These are phyloP conservation scores for Zarea fungicola DNA, from an alignment of 2,329 filamentous ascomycete genomes.

Conservation along the genomic window DNA sequence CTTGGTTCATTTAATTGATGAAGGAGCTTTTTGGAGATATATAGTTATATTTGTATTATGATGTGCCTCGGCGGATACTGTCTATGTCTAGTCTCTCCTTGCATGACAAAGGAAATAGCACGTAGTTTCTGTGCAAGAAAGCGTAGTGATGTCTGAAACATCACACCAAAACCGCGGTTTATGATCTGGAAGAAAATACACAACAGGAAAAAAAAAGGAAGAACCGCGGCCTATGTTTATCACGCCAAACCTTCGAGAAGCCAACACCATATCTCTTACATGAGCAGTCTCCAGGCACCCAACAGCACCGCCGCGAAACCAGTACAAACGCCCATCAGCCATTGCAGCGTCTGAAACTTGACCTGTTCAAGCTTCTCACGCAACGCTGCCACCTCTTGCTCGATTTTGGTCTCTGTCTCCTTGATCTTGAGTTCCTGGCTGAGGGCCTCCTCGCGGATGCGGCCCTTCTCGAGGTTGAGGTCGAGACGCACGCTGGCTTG, in stretches of 20 bases:
- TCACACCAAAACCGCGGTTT: neutral
- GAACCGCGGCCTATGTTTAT: no score
- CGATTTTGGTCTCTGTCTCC: slow-evolving; percentile 97
- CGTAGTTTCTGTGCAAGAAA: neutral
- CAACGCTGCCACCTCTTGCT: slow-evolving; percentile 90
- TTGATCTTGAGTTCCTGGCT: slow-evolving; percentile 97
- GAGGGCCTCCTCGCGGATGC: slow-evolving; percentile 93
- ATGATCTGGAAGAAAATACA: neutral
- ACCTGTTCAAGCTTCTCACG: slow-evolving; percentile 92
- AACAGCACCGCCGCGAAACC: slow-evolving; percentile 62
- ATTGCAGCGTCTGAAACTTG: slow-evolving; percentile 97
- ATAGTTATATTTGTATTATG: neutral
- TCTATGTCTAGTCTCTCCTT: neutral
- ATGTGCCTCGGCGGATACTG: neutral
- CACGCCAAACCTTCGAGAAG: neutral
- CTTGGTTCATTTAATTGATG: no score
- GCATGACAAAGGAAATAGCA: neutral
- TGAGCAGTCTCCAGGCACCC: slow-evolving; percentile 65
- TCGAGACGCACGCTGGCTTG: slow-evolving; percentile 90
- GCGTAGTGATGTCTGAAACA: neutral
- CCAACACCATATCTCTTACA: slow-evolving; percentile 36
- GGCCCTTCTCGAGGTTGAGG: slow-evolving; percentile 91
- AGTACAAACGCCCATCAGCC: slow-evolving; percentile 83
- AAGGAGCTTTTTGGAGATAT: neutral
- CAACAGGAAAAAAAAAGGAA: neutral